Evolutionary conservation across 2,329 filamentous ascomycete genomes (phyloP), one percentile per base, ranked within the genome.

Genomic region (Epicoccum sorghinum): DNA sequence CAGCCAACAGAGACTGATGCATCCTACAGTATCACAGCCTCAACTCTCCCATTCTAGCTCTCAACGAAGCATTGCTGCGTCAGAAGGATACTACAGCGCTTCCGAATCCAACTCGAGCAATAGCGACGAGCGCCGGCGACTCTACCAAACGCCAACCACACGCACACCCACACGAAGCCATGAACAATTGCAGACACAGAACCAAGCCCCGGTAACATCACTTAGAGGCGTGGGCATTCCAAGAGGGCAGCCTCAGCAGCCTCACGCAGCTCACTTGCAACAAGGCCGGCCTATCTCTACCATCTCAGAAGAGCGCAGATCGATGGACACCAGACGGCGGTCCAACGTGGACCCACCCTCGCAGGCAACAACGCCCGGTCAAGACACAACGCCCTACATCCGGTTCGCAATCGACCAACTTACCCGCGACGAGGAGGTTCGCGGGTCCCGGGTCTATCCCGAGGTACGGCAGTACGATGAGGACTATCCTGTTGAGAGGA

Each of bases 331-430:
- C 62, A 7, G 64, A 65, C 35, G 60, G 14, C 47, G 57, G 24
- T 47, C 57, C 53, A 58, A 59, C 36, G 69, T 73, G 70, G 73
- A 73, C 51, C 60, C 68, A 22, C 64, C 67, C 32, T 72, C 70
- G n/a, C 64, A 69, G 40, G 64, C 64, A 24, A 75, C 72, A 6
- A 75, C 73, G 0, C 92, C 92, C 0, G 90, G 88, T 8, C 80
- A 91, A 35, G 92, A 96, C 67, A 89, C 96, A 68, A 89, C 87
- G 7, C 92, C 91, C 0, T 96, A 93, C 73, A 90, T 97, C 59
- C 89, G 89, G 60, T 96, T 95, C 72, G 93, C 93, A 36, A 86
- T 98, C 59, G 90, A 96, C 60, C 91, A 93, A 59, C 79, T 98
- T 63, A 96, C 91, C 5, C 82, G 89, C 42, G 85, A 89, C 66